Base-by-base conservation (phyloP, 352 stramenopile species). In the Phytophthora pluvialis region DNA sequence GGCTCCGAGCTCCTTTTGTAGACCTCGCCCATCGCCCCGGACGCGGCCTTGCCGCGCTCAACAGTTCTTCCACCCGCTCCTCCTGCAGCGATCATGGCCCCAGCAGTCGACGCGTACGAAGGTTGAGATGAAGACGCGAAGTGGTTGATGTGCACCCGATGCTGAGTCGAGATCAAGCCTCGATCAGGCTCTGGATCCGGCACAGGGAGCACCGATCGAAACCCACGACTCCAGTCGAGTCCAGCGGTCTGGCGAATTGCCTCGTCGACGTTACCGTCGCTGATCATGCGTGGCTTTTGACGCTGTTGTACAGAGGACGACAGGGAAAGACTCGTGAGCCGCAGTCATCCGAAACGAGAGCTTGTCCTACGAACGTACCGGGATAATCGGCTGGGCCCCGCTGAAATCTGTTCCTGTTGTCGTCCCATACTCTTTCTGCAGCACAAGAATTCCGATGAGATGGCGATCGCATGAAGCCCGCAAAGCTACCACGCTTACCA, bases 351-450 rank as follows among this genome's bases (percentile, higher is more conserved):
- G 28, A 58, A 10, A 44, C 2, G 35, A 25, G 15, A 39, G 1
- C 29, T 43, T 51, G 13, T 10, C 3, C 9, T 21, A 28, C 11
- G n/a, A 42, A 49, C 67, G 9, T 67, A 90, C 84, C 38, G 71
- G 58, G 7, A 59, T 38, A 18, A 54, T 52, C 10, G 72, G 64
- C 32, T 83, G 75, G 0, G 64, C 44, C 1, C 80, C 83, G 36
- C 43, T 70, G 28, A 86, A 90, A 38, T 94, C 82, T 7, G 74
- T 65, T 1, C 66, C 66, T 1, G 67, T 71, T 6, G 80, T 93
- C 32, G 86, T 94, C 5, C 61, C 42, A 32, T 83, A 94, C 47
- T 89, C 73, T 65, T 85, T 91, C 86, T 93, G 31, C 26, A 58
- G 25, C 12, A 51, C 7, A 18, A 52, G 45, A 54, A 10, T n/a